These are phyloP conservation scores for Malbranchea cinnamomea DNA, from an alignment of 2,329 filamentous ascomycete species.

Conservation along the genomic window DNA sequence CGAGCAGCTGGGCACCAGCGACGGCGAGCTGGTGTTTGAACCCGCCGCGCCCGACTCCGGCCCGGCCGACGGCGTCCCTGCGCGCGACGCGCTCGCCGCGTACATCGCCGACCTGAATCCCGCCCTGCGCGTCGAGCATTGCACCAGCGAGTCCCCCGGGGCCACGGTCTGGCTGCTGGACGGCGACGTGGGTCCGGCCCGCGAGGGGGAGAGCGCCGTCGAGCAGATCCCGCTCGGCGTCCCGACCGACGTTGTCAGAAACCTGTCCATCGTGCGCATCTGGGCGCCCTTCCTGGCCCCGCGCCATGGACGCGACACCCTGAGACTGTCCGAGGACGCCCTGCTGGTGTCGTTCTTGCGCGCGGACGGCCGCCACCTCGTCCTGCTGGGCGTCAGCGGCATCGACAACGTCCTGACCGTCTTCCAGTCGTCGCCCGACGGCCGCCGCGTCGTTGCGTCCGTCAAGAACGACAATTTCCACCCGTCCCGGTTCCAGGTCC, in stretches of 20 bases:
- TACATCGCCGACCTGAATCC: slow-evolving; percentile 23
- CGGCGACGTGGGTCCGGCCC: slow-evolving; percentile 40
- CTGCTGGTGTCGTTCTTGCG: slow-evolving; percentile 66
- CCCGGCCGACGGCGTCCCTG: slow-evolving; percentile 6
- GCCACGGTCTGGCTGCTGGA: slow-evolving; percentile 35
- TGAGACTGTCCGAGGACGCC: slow-evolving; percentile 61
- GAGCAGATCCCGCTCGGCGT: slow-evolving; percentile 45
- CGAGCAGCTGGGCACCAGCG: slow-evolving; percentile 22
- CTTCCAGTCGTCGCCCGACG: slow-evolving; percentile 50
- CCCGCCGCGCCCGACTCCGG: slow-evolving; percentile 12
- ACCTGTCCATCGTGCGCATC: slow-evolving; percentile 67
- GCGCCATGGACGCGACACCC: slow-evolving; percentile 56
- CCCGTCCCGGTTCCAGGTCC: slow-evolving; percentile 42
- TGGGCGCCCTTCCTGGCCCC: slow-evolving; percentile 80
- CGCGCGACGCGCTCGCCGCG: slow-evolving; percentile 12
- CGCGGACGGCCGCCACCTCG: slow-evolving; percentile 55
- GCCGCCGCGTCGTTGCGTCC: slow-evolving; percentile 50
- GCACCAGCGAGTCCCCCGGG: slow-evolving; percentile 27
- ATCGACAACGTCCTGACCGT: slow-evolving; percentile 54
- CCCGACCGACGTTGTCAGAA: slow-evolving; percentile 52
- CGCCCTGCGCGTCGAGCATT: slow-evolving; percentile 20
- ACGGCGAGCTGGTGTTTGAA: slow-evolving; percentile 30
- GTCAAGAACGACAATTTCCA: slow-evolving; percentile 54
- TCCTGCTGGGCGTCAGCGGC: slow-evolving; percentile 65
- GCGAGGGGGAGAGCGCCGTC: slow-evolving; percentile 32